Base-by-base conservation (phyloP, 2,329 filamentous ascomycete genomes). In the Penicillium brasilianum region DNA sequence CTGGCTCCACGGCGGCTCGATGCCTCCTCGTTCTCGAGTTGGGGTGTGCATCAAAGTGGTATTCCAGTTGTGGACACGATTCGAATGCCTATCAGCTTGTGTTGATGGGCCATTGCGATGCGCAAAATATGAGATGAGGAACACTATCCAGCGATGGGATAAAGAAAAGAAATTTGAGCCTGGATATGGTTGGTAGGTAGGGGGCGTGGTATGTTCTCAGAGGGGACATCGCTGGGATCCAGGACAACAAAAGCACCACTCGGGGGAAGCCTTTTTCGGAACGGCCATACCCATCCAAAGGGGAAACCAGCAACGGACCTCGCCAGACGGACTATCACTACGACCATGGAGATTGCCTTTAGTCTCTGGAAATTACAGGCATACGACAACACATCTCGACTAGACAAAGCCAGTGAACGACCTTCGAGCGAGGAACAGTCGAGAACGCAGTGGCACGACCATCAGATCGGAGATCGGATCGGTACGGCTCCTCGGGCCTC, bases 191-290 rank as follows among this genome's bases (percentile, higher is more conserved):
- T n/a, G 16, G 25, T 28, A n/a, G 44, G 22, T 30, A 48, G 39
- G 44, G 44, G 44, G 44, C 25, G 25, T 48, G 44, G 44, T 48
- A 48, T n/a, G 25, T 48, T 28, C 44, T n/a, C n/a, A 30, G 30
- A 28, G 14, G 30, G n/a, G 16, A 22, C 30, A n/a, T 14, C 22
- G 44, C 44, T 30, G 14, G 11, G 25, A 48, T 48, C 4, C 44
- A 48, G 44, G 44, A n/a, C 30, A 8, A 48, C 44, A 28, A 48
- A 30, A 48, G 22, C 22, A 48, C 25, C 25, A n/a, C 10, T 48
- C 22, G 13, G 44, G 44, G 22, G 22, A 8, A 14, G n/a, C 22
- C 22, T 13, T 48, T 48, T 30, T 28, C 43, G 44, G 44, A 30
- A 48, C 30, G 25, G 44, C 20, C 25, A 48, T 2, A 48, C 11